Conservation (phyloP, 2,329 filamentous ascomycete genomes). For the Hypoxylon rubiginosum region DNA sequence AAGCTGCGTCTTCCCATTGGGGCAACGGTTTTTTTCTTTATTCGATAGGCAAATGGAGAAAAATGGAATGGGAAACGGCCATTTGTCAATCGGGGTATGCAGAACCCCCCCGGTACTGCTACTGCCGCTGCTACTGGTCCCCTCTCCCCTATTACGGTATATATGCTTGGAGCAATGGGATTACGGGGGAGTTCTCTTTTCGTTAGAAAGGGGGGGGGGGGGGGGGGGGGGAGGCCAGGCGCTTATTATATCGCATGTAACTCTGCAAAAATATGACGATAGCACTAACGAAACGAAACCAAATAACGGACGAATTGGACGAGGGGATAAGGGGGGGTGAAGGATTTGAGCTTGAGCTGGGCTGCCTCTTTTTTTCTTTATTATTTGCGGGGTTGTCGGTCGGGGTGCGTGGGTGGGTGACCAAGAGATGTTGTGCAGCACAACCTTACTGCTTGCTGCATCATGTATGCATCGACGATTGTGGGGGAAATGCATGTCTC, state of each 20-base stretch:
- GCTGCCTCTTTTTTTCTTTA: no score
- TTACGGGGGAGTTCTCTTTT: slow-evolving; percentile 5
- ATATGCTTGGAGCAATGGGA: slow-evolving; percentile 15
- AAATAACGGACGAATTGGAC: slow-evolving; percentile 9
- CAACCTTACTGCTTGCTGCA: background rate
- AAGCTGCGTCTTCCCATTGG: slow-evolving; percentile 32
- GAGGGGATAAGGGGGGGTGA: background rate
- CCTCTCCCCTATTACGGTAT: slow-evolving; percentile 25
- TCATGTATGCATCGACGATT: slow-evolving; percentile 41
- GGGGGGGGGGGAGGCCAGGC: background rate
- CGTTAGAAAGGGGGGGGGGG: background rate
- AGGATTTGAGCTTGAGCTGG: no score
- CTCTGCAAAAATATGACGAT: slow-evolving; percentile 23
- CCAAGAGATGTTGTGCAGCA: slow-evolving; percentile 40
- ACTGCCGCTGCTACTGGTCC: background rate
- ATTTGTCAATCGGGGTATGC: slow-evolving; percentile 34
- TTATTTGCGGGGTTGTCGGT: slow-evolving; percentile 36
- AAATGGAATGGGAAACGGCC: background rate
- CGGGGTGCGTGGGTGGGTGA: no score
- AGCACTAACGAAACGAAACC: slow-evolving; percentile 17
- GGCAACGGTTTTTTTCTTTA: background rate
- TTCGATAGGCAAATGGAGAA: slow-evolving; percentile 9
- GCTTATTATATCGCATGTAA: background rate
- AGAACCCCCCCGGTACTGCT: background rate
- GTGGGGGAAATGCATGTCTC: slow-evolving; percentile 42